Percentiles rank a stretch among this genome's conserved stretches.
phyloP scores from a whole-genome alignment of 768 basidiomycete genomes.

The Tylopilus rubrobrunneus region DNA sequence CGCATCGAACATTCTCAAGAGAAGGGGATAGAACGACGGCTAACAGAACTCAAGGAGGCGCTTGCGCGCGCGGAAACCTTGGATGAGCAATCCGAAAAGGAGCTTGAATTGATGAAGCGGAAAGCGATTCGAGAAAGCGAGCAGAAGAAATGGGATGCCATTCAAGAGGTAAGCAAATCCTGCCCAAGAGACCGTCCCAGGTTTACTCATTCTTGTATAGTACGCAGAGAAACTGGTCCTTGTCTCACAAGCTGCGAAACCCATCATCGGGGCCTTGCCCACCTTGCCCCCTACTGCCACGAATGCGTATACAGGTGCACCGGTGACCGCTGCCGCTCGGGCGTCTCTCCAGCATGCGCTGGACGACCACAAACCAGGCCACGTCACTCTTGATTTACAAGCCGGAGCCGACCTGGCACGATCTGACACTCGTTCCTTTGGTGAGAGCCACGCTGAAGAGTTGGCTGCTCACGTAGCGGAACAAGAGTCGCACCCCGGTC shows the following conservation, averaged over 20 bases:
- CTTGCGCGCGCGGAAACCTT: slow-evolving; percentile 62
- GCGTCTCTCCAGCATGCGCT: slow-evolving; percentile 75
- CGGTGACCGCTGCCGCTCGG: slow-evolving; percentile 64
- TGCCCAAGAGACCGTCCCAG: background rate
- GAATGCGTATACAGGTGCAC: slow-evolving; percentile 57
- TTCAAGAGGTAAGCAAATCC: slow-evolving; percentile 57
- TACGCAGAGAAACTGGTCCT: slow-evolving; percentile 79
- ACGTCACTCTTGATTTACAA: slow-evolving; percentile 49
- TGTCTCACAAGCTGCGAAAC: slow-evolving; percentile 64
- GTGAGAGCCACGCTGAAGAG: slow-evolving; percentile 77
- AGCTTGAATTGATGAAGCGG: slow-evolving; percentile 68
- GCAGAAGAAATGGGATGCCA: slow-evolving; percentile 71
- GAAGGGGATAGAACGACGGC: slow-evolving; percentile 60
- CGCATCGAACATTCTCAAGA: slow-evolving; percentile 65
- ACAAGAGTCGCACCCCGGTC: slow-evolving; percentile 29
- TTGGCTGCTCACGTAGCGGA: slow-evolving; percentile 38
- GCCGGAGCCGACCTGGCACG: slow-evolving; percentile 52
- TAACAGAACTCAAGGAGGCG: slow-evolving; percentile 67
- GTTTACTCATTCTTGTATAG: slow-evolving; percentile 34
- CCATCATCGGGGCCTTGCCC: slow-evolving; percentile 61
- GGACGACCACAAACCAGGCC: slow-evolving; percentile 73
- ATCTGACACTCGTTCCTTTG: slow-evolving; percentile 79
- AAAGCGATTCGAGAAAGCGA: slow-evolving; percentile 77
- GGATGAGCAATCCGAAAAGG: slow-evolving; percentile 63
- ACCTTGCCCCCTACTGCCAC: slow-evolving; percentile 56